Base-by-base conservation (phyloP, 768 basidiomycete genomes). In the Wakefieldia striispora region DNA sequence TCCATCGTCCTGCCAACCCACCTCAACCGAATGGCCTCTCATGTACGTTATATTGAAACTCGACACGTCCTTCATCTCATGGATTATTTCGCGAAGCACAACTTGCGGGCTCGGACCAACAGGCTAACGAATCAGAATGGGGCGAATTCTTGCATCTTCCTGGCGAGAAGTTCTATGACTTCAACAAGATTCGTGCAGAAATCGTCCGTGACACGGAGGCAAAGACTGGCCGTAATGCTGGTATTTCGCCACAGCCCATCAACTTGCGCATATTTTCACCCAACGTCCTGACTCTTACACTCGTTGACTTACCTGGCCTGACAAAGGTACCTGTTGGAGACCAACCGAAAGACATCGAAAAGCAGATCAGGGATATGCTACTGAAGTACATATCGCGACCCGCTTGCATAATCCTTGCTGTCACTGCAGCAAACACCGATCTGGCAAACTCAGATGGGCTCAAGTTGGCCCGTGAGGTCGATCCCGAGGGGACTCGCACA, bases 371-470 rank as follows among this genome's bases (percentile, higher is more conserved):
- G 48, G 95, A 98, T 44, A 98, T 98, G 95, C 77, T 98, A 49
- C 69, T 91, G 69, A 95, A 95, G 71, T 97, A 87, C 64, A 97
- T 98, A 63, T 84, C 90, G 16, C 93, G 93, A 68, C 88, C 95
- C 34, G 89, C 93, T 46, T 95, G 93, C 73, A 95, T 98, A 71
- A 83, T 98, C 59, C 84, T 98, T 46, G 95, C 95, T 31, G 95
- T 98, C 55, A 97, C 95, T 0, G 88, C 86, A 34, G 95, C 93
- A 58, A 98, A 98, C 68, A 87, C 84, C 40, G 97, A 99, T 76
- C 78, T 99, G 79, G 97, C 97, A 52, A 99, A 98, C 71, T 98
- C 95, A 17, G 97, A 98, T 69, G 95, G 97, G 42, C 70, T 97
- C 64, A 95, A 97, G 75, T 73, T 97, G 78, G 95, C 94, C 43